Base-by-base conservation (phyloP, 2,329 filamentous ascomycete genomes). In the Blumeriella jaapii region DNA sequence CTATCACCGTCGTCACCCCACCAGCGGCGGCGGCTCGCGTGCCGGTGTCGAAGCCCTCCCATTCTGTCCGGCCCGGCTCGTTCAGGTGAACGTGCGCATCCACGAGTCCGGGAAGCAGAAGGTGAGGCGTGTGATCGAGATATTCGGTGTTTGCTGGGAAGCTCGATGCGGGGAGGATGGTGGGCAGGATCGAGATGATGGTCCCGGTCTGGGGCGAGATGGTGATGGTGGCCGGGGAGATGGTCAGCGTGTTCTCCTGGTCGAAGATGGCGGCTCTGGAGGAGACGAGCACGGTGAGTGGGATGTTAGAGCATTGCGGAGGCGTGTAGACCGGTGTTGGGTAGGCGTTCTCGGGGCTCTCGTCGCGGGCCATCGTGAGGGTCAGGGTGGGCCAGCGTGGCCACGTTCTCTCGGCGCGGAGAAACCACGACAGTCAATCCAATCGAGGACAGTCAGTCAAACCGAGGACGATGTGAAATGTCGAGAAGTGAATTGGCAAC, bases 21-120 rank as follows among this genome's bases (percentile, higher is more conserved):
- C 91, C 91, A 50, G 89, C 93, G 8, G 91, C 91, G 3, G 91
- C 91, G 20, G 91, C 91, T 50, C 83, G 74, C 15, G 91, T 96
- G 31, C 91, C 91, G 1, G 87, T 95, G 65, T 80, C 82, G 66
- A 98, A 98, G 8, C 91, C 91, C 57, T 98, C 91, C 91, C 91
- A 96, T 71, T 95, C 89, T 34, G 89, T 95, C 38, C 91, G 74
- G 26, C 91, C 91, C 0, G 91, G 91, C 62, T 98, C 91, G 55
- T 96, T 96, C 50, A 96, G 74, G 62, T 98, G 91, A 23, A 98
- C 91, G 58, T 98, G 91, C 22, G 91, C 89, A 58, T 98, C 91
- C 12, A 98, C 89, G 18, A 98, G 68, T 13, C 91, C 91, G 0
- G 91, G 91, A 20, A 96, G 69, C 24, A 98, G 66, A 29, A 96